A percentile compares a stretch with the other conserved stretches of the same genome.
These are phyloP conservation scores for Pistacia vera DNA, from an alignment of 345 rosid species.

Conservation along the genomic window DNA sequence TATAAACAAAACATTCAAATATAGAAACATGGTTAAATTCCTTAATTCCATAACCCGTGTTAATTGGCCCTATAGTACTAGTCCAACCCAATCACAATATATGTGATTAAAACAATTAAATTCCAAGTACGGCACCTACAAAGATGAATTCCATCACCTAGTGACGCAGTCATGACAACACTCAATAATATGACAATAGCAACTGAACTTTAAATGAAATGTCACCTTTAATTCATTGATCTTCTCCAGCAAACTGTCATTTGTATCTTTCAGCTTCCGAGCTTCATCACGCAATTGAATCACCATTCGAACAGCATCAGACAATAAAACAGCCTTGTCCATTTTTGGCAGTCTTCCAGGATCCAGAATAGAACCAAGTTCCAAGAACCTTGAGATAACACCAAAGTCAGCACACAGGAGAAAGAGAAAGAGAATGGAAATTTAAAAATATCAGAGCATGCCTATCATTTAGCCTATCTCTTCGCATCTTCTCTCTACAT, in stretches of 20 bases:
- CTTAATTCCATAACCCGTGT: neutral
- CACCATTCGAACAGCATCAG: conserved; percentile 57
- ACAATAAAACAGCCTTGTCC: conserved; percentile 54
- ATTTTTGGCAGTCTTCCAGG: conserved; percentile 57
- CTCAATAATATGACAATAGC: neutral
- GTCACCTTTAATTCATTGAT: conserved; percentile 54
- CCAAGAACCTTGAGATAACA: conserved; percentile 44
- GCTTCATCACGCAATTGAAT: conserved; percentile 53
- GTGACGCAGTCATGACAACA: neutral
- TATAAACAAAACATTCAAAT: neutral
- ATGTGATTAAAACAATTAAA: no score
- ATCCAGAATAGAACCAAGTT: conserved; percentile 56
- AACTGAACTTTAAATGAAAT: neutral
- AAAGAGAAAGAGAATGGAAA: neutral
- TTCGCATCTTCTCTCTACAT: conserved; percentile 57
- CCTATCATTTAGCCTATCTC: conserved; percentile 65
- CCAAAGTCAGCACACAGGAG: conserved; percentile 6
- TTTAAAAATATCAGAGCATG: conserved; percentile 15
- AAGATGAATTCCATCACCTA: neutral
- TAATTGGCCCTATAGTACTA: neutral
- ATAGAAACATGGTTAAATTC: neutral
- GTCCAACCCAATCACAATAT: neutral
- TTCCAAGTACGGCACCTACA: no score
- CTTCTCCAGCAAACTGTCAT: conserved; percentile 47
- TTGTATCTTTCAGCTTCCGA: conserved; percentile 51